Conservation (phyloP, 495 filamentous ascomycete species). For the Patellaria atrata region DNA sequence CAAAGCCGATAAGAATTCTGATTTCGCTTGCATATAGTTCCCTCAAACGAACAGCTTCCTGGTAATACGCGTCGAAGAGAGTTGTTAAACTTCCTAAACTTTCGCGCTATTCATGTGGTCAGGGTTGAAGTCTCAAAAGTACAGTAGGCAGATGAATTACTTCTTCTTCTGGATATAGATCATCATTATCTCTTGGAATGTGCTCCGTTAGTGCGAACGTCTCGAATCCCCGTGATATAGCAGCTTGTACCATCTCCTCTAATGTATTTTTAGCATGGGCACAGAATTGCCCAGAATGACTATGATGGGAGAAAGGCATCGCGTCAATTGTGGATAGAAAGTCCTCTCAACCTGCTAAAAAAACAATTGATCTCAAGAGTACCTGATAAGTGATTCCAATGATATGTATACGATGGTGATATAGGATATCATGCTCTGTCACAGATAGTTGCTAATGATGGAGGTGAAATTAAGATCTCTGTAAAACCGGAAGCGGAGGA, state of each 20-base stretch:
- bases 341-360: too few species aligned
- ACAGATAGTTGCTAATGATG: too few species aligned
- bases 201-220: conserved; percentile 91
- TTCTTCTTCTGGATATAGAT: conserved; percentile 94
- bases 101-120: too few species aligned
- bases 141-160: too few species aligned
- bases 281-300: conserved; percentile 96
- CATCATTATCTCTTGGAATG: conserved; percentile 65
- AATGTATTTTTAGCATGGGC: conserved; percentile 72
- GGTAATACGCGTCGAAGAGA: conserved; percentile 56
- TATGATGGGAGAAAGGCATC: conserved; percentile 98
- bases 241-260: conserved; percentile 67
- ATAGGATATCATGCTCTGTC: too few species aligned
- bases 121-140: too few species aligned
- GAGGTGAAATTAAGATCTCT: too few species aligned
- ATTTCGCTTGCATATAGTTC: conserved; percentile 55
- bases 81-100: conserved; percentile 30
- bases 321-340: too few species aligned
- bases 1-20: conserved; percentile 75
- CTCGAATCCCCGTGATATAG: conserved; percentile 63
- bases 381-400: too few species aligned
- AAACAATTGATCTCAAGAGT: too few species aligned
- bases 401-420: too few species aligned
- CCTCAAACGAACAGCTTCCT: conserved; percentile 58
- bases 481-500: too few species aligned